Evolutionary conservation across 2,329 filamentous ascomycete genomes (phyloP), one percentile per base, ranked within the genome.

Genomic region (Harringtonia aguacate): DNA sequence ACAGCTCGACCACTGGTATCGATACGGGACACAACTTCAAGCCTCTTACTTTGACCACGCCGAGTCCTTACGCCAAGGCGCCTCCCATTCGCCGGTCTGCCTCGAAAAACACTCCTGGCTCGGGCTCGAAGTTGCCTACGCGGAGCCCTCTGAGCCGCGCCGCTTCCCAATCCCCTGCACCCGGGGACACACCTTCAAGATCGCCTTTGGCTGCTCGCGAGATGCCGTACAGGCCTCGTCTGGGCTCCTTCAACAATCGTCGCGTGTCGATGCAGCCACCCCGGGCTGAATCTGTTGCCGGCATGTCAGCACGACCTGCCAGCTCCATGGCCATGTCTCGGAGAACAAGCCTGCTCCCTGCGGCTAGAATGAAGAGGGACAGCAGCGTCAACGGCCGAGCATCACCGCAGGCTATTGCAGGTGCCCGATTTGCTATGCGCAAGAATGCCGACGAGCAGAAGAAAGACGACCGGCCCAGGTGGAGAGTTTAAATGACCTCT

Each of bases 1-100:
- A 81, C 56, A 57, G 55, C 12, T 84, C 79, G 27, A 76, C 79
- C 7, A 86, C 65, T 8, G 73, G 79, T 48, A 66, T 79, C n/a
- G 72, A 81, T 28, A 73, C 76, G n/a, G 79, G 80, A 22, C 79
- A 84, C 58, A 77, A 77, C 57, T 83, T 79, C 62, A 81, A 77
- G 53, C 75, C 81, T 12, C 61, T 81, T 12, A 75, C 62, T 30
- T 61, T 77, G 36, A 79, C 75, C 8, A 76, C 75, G 1, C 75
- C 78, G 0, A 79, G 73, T 48, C 72, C 77, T 0, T 75, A 75
- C 48, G 61, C 71, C 6, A 74, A 66, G 53, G 63, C 53, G 39
- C 64, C 66, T 1, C 62, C 67, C 4, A 55, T 61, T 3, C 55
- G 61, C 12, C 65, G 66, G 31, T 67, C 69, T 2, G 51, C 55